Conservation (phyloP, 2,329 filamentous ascomycete genomes). For the Paramyrothecium sp. region DNA sequence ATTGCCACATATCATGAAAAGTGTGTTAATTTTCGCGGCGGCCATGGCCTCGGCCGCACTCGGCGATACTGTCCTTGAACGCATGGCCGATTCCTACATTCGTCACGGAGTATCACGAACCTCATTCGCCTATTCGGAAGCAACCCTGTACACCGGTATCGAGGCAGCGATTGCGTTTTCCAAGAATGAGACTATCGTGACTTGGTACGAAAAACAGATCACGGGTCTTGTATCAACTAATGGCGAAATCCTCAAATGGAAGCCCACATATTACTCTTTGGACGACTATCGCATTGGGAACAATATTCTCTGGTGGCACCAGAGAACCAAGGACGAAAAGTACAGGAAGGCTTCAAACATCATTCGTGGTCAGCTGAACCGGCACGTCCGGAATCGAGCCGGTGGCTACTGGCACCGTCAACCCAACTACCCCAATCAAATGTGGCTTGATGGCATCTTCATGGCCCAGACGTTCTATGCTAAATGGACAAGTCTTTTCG, state of each 20-base stretch:
- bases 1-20: not conserved
- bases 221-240: slow-evolving; percentile 44
- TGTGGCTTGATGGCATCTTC: slow-evolving; percentile 56
- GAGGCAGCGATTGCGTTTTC: slow-evolving; percentile 42
- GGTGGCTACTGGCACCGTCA: slow-evolving; percentile 52
- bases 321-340: slow-evolving; percentile 39
- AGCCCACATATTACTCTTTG: slow-evolving; percentile 43
- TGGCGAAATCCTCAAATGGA: slow-evolving; percentile 44
- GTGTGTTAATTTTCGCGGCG: not conserved
- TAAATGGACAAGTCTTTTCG: slow-evolving; percentile 32
- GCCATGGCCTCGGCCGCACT: not conserved
- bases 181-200: slow-evolving; percentile 37
- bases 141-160: slow-evolving; percentile 44
- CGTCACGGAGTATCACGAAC: slow-evolving; percentile 35
- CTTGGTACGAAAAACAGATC: slow-evolving; percentile 42
- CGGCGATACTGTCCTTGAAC: slow-evolving; percentile 1
- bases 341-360: slow-evolving; percentile 45
- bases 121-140: slow-evolving; percentile 36
- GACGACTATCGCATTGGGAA: slow-evolving; percentile 52
- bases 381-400: slow-evolving; percentile 43
- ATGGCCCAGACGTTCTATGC: slow-evolving; percentile 44
- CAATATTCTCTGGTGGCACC: slow-evolving; percentile 46
- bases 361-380: slow-evolving; percentile 41
- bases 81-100: slow-evolving; percentile 47
- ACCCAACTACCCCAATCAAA: slow-evolving; percentile 45